A percentile compares a stretch with the other conserved stretches of the same genome.
These are phyloP conservation scores for Talaromyces borbonicus DNA, from an alignment of 495 filamentous ascomycete species.

Conservation along the genomic window DNA sequence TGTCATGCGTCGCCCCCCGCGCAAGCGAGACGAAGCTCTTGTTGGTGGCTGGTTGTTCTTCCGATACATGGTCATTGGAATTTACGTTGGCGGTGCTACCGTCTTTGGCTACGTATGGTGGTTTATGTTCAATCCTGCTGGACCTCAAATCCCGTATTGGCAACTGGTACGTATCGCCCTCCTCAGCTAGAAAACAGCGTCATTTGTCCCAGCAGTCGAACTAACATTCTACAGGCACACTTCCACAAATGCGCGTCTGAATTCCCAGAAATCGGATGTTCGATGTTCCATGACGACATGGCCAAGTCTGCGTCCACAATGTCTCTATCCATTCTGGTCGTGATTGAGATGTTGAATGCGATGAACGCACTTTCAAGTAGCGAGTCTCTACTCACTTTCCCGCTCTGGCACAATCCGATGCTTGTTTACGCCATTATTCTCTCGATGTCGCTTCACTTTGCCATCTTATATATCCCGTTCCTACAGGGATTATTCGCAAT, in stretches of 20 bases:
- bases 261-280: slow-evolving; percentile 87
- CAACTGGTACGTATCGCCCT: slow-evolving; percentile 51
- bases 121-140: slow-evolving; percentile 93
- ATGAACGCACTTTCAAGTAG: slow-evolving; percentile 97
- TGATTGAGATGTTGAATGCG: slow-evolving; percentile 99
- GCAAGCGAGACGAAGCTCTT: slow-evolving; percentile 84
- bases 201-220: no score
- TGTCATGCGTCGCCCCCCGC: slow-evolving; percentile 85
- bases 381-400: slow-evolving; percentile 88
- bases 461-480: slow-evolving; percentile 84
- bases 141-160: slow-evolving; percentile 86
- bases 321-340: slow-evolving; percentile 82
- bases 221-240: slow-evolving; percentile 48
- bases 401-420: slow-evolving; percentile 94
- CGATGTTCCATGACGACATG: slow-evolving; percentile 87
- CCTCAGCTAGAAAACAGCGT: background rate
- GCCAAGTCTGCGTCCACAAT: slow-evolving; percentile 91
- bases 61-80: slow-evolving; percentile 93
- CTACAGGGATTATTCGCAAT: slow-evolving; percentile 87
- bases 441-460: slow-evolving; percentile 96
- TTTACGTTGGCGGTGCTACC: slow-evolving; percentile 88
- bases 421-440: slow-evolving; percentile 87
- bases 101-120: slow-evolving; percentile 98
- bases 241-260: slow-evolving; percentile 85
- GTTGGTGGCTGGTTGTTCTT: slow-evolving; percentile 96